phyloP scores from a whole-genome alignment of 1,284 basidiomycete genomes.

The Exsudoporus floridanus region DNA sequence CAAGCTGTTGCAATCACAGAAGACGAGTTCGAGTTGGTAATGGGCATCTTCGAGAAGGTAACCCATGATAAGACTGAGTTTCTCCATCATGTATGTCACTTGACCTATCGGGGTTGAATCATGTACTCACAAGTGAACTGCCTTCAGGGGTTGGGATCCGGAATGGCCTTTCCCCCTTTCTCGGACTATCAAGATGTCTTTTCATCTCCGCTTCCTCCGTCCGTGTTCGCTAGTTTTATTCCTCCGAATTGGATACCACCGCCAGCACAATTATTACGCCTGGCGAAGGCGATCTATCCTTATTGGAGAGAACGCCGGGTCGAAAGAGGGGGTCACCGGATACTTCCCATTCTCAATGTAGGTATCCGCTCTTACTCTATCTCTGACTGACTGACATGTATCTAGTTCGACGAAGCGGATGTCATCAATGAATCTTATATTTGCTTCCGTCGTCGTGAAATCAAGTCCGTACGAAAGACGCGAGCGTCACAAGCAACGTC shows the following conservation, averaged over 20 bases:
- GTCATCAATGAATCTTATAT: slow-evolving; percentile 92
- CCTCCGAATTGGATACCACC: slow-evolving; percentile 63
- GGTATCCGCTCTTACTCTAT: slow-evolving; percentile 21
- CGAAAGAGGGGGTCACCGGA: slow-evolving; percentile 72
- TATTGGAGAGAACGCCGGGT: slow-evolving; percentile 81
- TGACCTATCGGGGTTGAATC: neutral
- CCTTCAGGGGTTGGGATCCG: slow-evolving; percentile 56
- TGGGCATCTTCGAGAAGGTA: slow-evolving; percentile 92
- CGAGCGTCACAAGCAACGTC: slow-evolving; percentile 86
- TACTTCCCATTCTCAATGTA: slow-evolving; percentile 81
- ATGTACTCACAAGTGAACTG: neutral
- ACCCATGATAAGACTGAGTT: slow-evolving; percentile 91
- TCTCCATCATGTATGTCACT: slow-evolving; percentile 73
- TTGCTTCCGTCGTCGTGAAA: slow-evolving; percentile 95
- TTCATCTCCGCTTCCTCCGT: slow-evolving; percentile 51
- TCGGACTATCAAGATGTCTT: slow-evolving; percentile 78
- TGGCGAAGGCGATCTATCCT: slow-evolving; percentile 71
- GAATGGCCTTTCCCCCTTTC: slow-evolving; percentile 74
- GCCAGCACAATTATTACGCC: slow-evolving; percentile 54
- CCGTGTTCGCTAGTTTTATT: slow-evolving; percentile 62
- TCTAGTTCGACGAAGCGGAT: slow-evolving; percentile 88
- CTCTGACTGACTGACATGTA: slow-evolving; percentile 6
- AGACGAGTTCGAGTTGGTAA: slow-evolving; percentile 93
- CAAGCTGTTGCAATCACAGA: slow-evolving; percentile 72
- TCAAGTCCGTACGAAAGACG: slow-evolving; percentile 93